Percentiles rank a stretch among this genome's conserved stretches.
These are phyloP conservation scores for Paraphoma chrysanthemicola DNA, from an alignment of 2,329 filamentous ascomycete genomes.

Conservation along the genomic window DNA sequence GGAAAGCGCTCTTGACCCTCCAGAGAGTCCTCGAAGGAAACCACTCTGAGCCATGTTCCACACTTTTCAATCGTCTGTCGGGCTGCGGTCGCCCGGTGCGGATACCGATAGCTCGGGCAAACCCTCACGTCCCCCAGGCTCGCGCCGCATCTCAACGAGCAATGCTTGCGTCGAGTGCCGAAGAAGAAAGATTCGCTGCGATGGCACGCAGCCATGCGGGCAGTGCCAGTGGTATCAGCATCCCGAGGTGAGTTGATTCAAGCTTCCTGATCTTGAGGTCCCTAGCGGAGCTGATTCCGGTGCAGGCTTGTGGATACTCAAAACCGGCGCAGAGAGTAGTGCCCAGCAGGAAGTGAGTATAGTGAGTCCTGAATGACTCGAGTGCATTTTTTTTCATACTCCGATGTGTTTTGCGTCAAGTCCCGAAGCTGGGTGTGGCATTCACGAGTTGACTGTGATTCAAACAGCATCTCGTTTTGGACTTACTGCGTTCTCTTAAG, in stretches of 20 bases:
- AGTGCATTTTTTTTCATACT: not conserved
- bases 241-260: constrained; percentile 59
- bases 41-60: constrained; percentile 49
- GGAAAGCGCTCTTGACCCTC: not conserved
- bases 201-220: constrained; percentile 81
- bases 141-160: constrained; percentile 55
- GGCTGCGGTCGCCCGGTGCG: constrained; percentile 38
- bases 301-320: constrained; percentile 73
- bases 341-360: constrained; percentile 75
- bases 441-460: too few relatives aligned
- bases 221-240: constrained; percentile 84
- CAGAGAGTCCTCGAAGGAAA: constrained; percentile 1
- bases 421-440: not conserved
- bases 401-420: not conserved
- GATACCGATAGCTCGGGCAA: constrained; percentile 46
- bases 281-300: constrained; percentile 1
- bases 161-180: constrained; percentile 80
- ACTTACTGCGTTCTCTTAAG: too few relatives aligned
- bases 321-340: constrained; percentile 79
- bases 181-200: constrained; percentile 82
- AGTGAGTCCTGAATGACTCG: not conserved
- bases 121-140: constrained; percentile 44
- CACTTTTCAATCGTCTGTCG: constrained; percentile 51
- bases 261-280: not conserved
- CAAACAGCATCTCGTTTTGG: too few relatives aligned